Evolutionary conservation across 2,329 filamentous ascomycete genomes (phyloP).

Genomic region (Fusarium foetens): DNA sequence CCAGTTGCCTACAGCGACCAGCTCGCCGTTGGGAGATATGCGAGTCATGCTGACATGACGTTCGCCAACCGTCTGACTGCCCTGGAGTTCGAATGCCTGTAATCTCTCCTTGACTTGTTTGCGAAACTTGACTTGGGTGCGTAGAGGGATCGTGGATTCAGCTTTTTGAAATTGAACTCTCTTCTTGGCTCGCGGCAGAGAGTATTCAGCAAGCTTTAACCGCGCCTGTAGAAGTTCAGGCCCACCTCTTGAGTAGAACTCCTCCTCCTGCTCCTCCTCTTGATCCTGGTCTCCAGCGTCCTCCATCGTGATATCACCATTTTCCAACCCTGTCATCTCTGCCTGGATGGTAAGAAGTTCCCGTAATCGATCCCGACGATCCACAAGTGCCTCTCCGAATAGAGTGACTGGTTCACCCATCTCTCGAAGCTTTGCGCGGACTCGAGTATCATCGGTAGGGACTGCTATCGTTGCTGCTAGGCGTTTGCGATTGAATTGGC

Average conservation of each 20-base stretch:
- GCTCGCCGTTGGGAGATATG: constrained; percentile 85
- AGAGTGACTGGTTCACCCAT: constrained; percentile 94
- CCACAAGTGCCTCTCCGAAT: constrained; percentile 88
- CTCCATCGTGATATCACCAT: constrained; percentile 69
- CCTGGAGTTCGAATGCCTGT: constrained; percentile 87
- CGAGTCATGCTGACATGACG: constrained; percentile 91
- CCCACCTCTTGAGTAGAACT: constrained; percentile 92
- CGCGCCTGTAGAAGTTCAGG: constrained; percentile 79
- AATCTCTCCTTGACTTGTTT: constrained; percentile 88
- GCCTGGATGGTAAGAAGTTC: constrained; percentile 80
- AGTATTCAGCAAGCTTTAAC: constrained; percentile 82
- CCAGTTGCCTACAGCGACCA: constrained; percentile 93
- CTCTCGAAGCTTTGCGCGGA: constrained; percentile 82
- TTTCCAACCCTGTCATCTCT: constrained; percentile 67
- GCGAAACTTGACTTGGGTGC: constrained; percentile 91
- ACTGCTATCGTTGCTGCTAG: constrained; percentile 89
- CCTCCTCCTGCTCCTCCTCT: constrained; percentile 82
- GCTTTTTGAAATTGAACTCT: constrained; percentile 80
- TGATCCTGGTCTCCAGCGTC: constrained; percentile 70
- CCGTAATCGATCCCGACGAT: constrained; percentile 86
- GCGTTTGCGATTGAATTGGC: constrained; percentile 91
- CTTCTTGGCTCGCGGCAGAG: constrained; percentile 81
- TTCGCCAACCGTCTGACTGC: constrained; percentile 91
- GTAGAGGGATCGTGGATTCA: constrained; percentile 84
- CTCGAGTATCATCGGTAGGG: constrained; percentile 90